Conservation (phyloP, 805 yeast species). For the Starmerella bombicola region DNA sequence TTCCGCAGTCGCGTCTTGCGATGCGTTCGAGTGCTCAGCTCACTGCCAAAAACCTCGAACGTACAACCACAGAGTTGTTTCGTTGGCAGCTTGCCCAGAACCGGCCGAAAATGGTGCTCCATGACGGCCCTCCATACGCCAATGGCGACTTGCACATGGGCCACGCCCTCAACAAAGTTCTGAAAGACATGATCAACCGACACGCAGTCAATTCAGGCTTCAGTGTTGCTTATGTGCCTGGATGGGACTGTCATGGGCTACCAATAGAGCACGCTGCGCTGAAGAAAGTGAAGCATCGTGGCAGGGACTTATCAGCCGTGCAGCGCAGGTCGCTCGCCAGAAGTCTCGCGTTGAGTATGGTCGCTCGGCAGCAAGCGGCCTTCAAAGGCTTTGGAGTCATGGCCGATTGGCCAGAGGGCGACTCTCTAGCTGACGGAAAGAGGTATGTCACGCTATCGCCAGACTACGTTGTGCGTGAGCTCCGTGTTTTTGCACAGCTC, state of each 20-base stretch:
- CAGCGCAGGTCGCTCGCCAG: conserved; percentile 57
- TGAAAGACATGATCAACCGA: conserved; percentile 76
- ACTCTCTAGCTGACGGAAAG: no score
- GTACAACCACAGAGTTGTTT: conserved; percentile 50
- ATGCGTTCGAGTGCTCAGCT: conserved; percentile 40
- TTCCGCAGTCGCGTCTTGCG: conserved; percentile 64
- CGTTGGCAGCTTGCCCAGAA: conserved; percentile 40
- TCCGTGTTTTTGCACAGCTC: conserved; percentile 54
- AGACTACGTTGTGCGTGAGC: conserved; percentile 61
- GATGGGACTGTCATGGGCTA: conserved; percentile 98
- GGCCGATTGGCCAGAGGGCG: conserved; percentile 62
- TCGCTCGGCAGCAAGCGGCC: conserved; percentile 47
- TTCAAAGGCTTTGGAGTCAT: conserved; percentile 65
- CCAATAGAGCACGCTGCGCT: conserved; percentile 89
- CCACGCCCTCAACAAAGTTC: conserved; percentile 79
- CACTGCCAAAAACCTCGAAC: conserved; percentile 37
- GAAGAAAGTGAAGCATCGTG: conserved; percentile 27
- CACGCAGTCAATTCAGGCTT: conserved; percentile 52
- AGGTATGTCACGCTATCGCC: conserved; percentile 58
- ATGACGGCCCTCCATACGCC: conserved; percentile 98
- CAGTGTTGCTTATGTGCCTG: conserved; percentile 65
- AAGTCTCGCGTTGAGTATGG: conserved; percentile 55
- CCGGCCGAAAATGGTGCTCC: conserved; percentile 44
- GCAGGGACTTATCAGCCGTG: conserved; percentile 25
- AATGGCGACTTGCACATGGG: conserved; percentile 88